Evolutionary conservation across 228 moss, liverwort and hornwort species (phyloP).

Genomic region (Sphagnum fallax): DNA sequence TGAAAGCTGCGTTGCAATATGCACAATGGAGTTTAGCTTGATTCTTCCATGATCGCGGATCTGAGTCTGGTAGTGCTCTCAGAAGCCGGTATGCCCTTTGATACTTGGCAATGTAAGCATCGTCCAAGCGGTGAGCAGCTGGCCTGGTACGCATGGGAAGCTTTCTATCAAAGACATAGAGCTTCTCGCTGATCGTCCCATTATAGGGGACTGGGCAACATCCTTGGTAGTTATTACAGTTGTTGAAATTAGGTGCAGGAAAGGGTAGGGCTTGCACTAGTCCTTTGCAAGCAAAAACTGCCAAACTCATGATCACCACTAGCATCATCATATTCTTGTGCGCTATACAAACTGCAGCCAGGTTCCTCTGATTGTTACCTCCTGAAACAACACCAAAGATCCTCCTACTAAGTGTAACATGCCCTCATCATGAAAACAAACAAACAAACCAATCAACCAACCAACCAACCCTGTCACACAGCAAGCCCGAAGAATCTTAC

Average conservation of each 20-base stretch:
- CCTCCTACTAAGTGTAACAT: neutral
- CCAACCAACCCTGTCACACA: no score
- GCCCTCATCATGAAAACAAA: no score
- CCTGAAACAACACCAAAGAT: no score
- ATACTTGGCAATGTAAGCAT: conserved; percentile 38
- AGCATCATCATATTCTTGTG: no score
- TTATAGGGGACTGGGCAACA: conserved; percentile 33
- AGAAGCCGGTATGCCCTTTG: conserved; percentile 25
- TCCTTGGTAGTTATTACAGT: conserved; percentile 31
- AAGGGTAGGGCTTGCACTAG: conserved; percentile 6
- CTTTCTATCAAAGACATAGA: conserved; percentile 5
- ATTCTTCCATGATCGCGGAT: conserved; percentile 26
- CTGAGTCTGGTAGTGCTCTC: conserved; percentile 31
- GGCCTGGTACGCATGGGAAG: conserved; percentile 21
- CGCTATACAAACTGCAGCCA: no score
- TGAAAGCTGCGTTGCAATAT: conserved; percentile 37
- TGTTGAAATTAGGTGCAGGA: conserved; percentile 15
- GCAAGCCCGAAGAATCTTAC: no score
- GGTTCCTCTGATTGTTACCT: neutral
- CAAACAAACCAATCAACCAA: no score
- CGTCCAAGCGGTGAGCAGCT: conserved; percentile 31
- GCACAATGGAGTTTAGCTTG: conserved; percentile 36
- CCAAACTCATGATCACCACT: no score
- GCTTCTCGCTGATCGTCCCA: conserved; percentile 8
- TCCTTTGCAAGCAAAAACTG: no score